These are phyloP conservation scores for Colletotrichum camelliae DNA, from an alignment of 2,329 filamentous ascomycete genomes.

Conservation along the genomic window DNA sequence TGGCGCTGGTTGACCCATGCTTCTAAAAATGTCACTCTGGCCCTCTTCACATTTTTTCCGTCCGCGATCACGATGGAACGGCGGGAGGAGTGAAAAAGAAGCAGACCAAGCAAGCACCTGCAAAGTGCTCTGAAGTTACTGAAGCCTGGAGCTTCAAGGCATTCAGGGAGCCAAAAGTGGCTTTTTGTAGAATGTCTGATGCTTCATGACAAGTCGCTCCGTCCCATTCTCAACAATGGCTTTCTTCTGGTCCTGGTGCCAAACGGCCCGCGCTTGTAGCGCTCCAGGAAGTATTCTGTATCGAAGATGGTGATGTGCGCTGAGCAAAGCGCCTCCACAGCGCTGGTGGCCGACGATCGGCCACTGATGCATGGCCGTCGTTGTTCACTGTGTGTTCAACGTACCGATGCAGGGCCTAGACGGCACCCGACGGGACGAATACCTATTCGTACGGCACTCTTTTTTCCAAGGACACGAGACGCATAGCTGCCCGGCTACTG, in stretches of 20 bases:
- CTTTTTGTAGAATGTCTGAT: neutral
- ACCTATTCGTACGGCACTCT: neutral
- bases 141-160: neutral
- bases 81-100: neutral
- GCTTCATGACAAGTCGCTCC: slow-evolving; percentile 2
- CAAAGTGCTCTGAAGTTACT: neutral
- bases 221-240: neutral
- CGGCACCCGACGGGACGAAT: neutral
- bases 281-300: neutral
- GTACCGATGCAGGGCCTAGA: neutral
- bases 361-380: neutral
- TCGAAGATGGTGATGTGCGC: neutral
- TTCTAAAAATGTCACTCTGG: slow-evolving; percentile 4
- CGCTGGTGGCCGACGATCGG: neutral
- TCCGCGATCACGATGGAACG: neutral
- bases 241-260: slow-evolving; percentile 5
- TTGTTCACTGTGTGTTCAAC: neutral
- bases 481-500: neutral
- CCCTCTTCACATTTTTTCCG: neutral
- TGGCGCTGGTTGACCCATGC: neutral
- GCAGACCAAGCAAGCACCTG: neutral
- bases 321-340: neutral
- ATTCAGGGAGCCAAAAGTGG: neutral
- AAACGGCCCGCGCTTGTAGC: neutral
- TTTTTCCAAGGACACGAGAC: neutral